Base-by-base conservation (phyloP, 768 basidiomycete species). In the Suillus weaverae region DNA sequence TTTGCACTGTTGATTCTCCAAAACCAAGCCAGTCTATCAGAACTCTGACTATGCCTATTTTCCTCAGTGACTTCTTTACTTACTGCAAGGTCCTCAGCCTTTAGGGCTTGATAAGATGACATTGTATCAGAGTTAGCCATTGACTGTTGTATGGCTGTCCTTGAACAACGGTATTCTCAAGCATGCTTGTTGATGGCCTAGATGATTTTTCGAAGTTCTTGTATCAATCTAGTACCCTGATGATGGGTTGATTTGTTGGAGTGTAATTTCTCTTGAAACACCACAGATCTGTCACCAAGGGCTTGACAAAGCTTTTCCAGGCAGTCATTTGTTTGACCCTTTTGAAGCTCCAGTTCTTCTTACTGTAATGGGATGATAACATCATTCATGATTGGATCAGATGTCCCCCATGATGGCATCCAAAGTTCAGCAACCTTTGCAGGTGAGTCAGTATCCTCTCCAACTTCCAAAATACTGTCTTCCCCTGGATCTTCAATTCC, bases 21-120 rank as follows among this genome's bases (percentile, higher is more conserved):
- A 33, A 51, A 51, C 59, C 64, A 64, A 35, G 64, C 36, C 46
- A 65, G 4, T 32, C 13, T 62, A 56, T 61, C 50, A 36, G 43
- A 46, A n/a, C 64, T 53, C 51, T 65, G 64, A 0, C 60, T 61
- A 62, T 62, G 59, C 39, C 61, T 22, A 32, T 66, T 66, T 46
- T 64, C 64, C 44, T 66, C 64, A 10, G 41, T 66, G 36, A 66
- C 55, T 14, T 66, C 61, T 51, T 66, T 62, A 41, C 44, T 62
- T 16, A 66, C 61, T 16, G 10, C 7, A 13, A 65, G 64, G 60
- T 65, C 60, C 14, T 48, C 1, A 38, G 48, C 16, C 9, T 22
- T 11, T 38, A 65, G 61, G 13, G 39, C 16, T 39, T 44, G 32
- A 36, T 55, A 65, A 35, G 46, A 48, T 38, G 20, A 3, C 26